Evolutionary conservation across 1,284 basidiomycete genomes (phyloP).

Genomic region (Ceratobasidium sp.): DNA sequence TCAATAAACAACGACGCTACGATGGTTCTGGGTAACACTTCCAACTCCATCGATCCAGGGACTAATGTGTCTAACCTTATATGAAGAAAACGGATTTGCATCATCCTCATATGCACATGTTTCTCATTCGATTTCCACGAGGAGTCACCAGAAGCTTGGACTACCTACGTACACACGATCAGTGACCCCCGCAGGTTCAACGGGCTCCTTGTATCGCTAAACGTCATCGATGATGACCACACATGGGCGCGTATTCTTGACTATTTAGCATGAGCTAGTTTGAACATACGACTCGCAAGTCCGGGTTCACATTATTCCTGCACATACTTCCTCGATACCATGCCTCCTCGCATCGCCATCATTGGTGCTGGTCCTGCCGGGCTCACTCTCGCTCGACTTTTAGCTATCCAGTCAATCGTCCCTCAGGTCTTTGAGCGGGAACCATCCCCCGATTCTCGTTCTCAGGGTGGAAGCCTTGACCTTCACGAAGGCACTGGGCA

Average conservation of each 20-base stretch:
- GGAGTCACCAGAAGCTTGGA: background rate
- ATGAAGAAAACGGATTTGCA: too few species aligned
- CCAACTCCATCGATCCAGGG: too few species aligned
- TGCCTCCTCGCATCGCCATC: conserved; percentile 46
- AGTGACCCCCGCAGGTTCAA: background rate
- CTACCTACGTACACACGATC: background rate
- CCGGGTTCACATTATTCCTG: background rate
- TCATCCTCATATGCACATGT: too few species aligned
- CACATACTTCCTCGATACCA: background rate
- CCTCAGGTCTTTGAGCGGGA: conserved; percentile 52
- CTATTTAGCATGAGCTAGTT: background rate
- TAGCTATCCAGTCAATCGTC: conserved; percentile 48
- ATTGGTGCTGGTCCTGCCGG: conserved; percentile 54
- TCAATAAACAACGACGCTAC: too few species aligned
- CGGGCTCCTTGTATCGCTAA: background rate
- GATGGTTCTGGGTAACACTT: too few species aligned
- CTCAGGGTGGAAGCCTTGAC: conserved; percentile 54
- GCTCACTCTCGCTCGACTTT: conserved; percentile 52
- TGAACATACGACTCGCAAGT: background rate
- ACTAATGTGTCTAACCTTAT: too few species aligned
- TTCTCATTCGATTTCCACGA: background rate
- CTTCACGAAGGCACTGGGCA: conserved; percentile 52
- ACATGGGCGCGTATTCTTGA: background rate
- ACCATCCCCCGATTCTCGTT: conserved; percentile 46
- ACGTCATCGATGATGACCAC: background rate